Base-by-base conservation (phyloP, 257 asterid genomes). In the Cynanchum wilfordii region DNA sequence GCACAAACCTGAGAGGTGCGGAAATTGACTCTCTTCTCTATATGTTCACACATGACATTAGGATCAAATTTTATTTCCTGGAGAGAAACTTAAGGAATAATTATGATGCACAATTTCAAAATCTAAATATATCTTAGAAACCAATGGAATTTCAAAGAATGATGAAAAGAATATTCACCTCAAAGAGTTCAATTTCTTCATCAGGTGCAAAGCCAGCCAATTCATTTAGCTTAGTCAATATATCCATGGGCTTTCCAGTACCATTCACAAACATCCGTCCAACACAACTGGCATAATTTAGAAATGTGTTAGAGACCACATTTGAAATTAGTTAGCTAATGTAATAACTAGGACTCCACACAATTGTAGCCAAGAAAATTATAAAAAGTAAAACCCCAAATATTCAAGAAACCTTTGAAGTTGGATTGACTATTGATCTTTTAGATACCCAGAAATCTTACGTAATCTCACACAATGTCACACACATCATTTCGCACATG, bases 51-150 rank as follows among this genome's bases (percentile, higher is more conserved):
- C 96, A 87, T 88, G 73, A 90, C 93, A 78, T 75, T 82, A 36
- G 97, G 97, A 57, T 90, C 95, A 64, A 83, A 87, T 83, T 90
- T 88, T 68, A 90, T 89, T 86, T 90, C 96, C 97, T 90, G 84
- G 67, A 70, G 40, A 64, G 20, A 20, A 64, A 70, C 51, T 54
- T 30, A 69, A 70, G 57, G 68, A 78, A 71, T 62, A 67, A 76
- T 38, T 38, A 68, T 54, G 8, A 8, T 6, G 29, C 5, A 20
- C 24, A 58, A n/a, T 2, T 27, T 10, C 19, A 11, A 36, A 50
- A 16, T 50, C n/a, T 57, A 30, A 58, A 66, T 50, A 17, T 25
- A 71, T 24, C 22, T 27, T 30, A 25, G 24, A 40, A 42, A 11
- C 65, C 36, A 7, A 56, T 13, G 33, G 33, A 69, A 38, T 25